Conservation (phyloP, 2,329 filamentous ascomycete genomes). For the Tolypocladium pustulatum region DNA sequence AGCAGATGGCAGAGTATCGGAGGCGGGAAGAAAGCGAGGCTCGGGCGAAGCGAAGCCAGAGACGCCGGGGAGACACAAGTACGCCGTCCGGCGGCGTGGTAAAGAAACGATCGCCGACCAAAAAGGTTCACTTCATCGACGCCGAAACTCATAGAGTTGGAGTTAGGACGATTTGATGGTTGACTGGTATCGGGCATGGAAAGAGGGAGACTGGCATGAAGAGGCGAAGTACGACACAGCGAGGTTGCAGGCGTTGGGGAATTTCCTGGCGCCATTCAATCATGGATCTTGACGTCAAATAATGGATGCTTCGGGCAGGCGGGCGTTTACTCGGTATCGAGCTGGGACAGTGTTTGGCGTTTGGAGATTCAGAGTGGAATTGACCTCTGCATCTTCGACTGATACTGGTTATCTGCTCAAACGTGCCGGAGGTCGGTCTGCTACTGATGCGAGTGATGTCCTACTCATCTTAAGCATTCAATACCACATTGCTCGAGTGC, state of each 20-base stretch:
- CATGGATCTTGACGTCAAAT: neutral
- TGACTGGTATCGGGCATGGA: neutral
- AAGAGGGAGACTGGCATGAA: neutral
- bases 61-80: constrained; percentile 28
- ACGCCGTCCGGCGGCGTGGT: constrained; percentile 11
- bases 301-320: neutral
- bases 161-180: constrained; percentile 18
- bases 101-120: constrained; percentile 14
- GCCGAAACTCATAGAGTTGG: constrained; percentile 21
- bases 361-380: neutral
- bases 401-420: neutral
- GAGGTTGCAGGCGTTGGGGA: neutral
- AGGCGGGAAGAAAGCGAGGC: constrained; percentile 52
- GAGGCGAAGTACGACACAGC: neutral
- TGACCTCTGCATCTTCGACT: neutral
- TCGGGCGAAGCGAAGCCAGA: constrained; percentile 42
- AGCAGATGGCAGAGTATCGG: constrained; percentile 53
- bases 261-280: too few relatives aligned
- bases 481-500: neutral
- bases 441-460: neutral
- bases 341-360: neutral
- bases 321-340: neutral
- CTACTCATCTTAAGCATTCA: neutral
- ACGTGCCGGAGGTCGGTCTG: neutral
- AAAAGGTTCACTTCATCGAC: constrained; percentile 31